These are phyloP conservation scores for Boletus pseudopeckii DNA, from an alignment of 768 basidiomycete species.

Conservation along the genomic window DNA sequence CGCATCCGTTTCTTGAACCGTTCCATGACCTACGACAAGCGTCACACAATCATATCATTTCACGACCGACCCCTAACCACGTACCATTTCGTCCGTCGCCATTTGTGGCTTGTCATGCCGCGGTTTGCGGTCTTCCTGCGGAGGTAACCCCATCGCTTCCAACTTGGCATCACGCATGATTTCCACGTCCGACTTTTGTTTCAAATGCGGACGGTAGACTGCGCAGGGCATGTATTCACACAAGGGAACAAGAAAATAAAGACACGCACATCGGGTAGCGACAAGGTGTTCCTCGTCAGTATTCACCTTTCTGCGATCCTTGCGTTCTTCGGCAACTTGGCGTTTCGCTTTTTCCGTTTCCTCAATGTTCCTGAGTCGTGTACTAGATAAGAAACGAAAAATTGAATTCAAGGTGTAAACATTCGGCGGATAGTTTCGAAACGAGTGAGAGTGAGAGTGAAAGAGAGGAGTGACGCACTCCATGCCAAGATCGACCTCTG, in stretches of 20 bases:
- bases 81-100: slow-evolving; percentile 88
- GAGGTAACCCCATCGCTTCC: slow-evolving; percentile 77
- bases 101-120: slow-evolving; percentile 64
- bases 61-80: slow-evolving; percentile 20
- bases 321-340: slow-evolving; percentile 69
- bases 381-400: slow-evolving; percentile 40
- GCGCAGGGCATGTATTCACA: background rate
- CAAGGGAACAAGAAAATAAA: background rate
- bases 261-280: slow-evolving; percentile 76
- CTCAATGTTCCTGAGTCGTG: slow-evolving; percentile 91
- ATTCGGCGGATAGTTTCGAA: background rate
- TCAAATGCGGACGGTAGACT: slow-evolving; percentile 86
- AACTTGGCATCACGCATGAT: slow-evolving; percentile 85
- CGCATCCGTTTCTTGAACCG: slow-evolving; percentile 97
- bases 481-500: slow-evolving; percentile 97
- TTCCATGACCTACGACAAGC: slow-evolving; percentile 76
- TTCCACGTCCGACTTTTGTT: slow-evolving; percentile 82
- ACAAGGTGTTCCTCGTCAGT: slow-evolving; percentile 82
- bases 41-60: background rate
- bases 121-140: slow-evolving; percentile 35
- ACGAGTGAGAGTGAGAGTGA: background rate
- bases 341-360: slow-evolving; percentile 97
- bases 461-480: slow-evolving; percentile 58
- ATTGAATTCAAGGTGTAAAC: too few relatives aligned
- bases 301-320: slow-evolving; percentile 50